A percentile compares a stretch with the other conserved stretches of the same genome.
Evolutionary conservation across 148 eudicot species (phyloP).

Genomic region (Camellia japonica): DNA sequence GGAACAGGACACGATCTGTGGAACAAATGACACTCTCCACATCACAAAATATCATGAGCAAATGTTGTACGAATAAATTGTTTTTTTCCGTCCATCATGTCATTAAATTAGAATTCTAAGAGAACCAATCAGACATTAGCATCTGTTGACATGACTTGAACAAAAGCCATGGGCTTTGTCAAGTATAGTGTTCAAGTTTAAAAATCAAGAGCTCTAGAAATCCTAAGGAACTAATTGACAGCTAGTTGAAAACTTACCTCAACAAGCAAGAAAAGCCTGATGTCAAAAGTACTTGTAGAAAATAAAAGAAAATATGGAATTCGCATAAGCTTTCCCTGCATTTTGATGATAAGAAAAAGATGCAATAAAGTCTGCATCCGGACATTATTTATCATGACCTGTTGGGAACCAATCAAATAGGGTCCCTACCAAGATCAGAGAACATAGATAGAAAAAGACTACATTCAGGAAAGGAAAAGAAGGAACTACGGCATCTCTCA

Average conservation of each 20-base stretch:
- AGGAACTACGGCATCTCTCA: neutral
- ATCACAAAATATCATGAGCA: neutral
- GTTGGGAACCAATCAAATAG: neutral
- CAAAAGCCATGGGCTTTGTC: neutral
- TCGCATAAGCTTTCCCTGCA: no score
- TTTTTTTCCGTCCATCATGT: neutral
- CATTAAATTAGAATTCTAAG: neutral
- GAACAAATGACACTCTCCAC: slow-evolving; percentile 10
- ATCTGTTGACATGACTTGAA: neutral
- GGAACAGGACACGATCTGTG: slow-evolving; percentile 83
- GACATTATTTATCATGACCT: neutral
- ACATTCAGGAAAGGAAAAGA: neutral
- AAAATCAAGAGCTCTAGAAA: slow-evolving; percentile 3
- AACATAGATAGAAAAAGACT: neutral
- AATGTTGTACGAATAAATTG: neutral
- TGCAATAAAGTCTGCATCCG: neutral
- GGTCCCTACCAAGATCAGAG: neutral
- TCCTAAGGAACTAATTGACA: neutral
- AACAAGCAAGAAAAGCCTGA: neutral
- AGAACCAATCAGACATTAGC: slow-evolving; percentile 2
- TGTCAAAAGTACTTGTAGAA: neutral
- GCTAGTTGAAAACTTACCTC: neutral
- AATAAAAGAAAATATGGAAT: no score
- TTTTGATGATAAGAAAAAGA: neutral
- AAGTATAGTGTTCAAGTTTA: neutral